Evolutionary conservation across 1,284 basidiomycete genomes (phyloP), one percentile per base, ranked within the genome.

Genomic region (Flammula alnicola): DNA sequence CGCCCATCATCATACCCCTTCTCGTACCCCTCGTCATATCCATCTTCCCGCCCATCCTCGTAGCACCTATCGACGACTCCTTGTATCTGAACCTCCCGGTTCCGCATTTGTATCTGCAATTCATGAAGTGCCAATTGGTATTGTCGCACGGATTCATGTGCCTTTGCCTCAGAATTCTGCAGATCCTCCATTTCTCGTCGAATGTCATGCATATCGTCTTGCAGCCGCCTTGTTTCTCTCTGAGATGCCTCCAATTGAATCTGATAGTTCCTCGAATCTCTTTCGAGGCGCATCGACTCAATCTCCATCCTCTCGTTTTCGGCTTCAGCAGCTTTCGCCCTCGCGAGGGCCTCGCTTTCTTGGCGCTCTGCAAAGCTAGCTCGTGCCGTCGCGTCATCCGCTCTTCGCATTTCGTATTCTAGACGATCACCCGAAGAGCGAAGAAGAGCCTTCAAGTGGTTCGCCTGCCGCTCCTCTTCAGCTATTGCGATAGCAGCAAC

Each of bases 401-500:
- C 80, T 37, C 78, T 71, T 33, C 75, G 74, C 47, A 74, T 77
- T 66, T 86, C 83, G 49, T 73, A 68, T 59, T 85, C 80, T 23
- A 87, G 71, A 33, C 76, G 73, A 43, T 83, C 80, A 27, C 74
- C 75, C 4, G 82, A 77, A 40, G 67, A 69, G 46, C 76, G 74
- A 20, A 87, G 71, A 26, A 83, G 62, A 27, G 74, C 71, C 62
- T 83, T 85, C 52, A 86, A 73, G 50, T 78, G 76, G 51, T 75
- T 73, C 23, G 75, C 73, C 58, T 84, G 80, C 44, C 77, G 76
- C 62, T 86, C 81, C 62, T 84, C 81, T 53, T 86, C 83, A n/a
- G 77, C 77, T 23, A 86, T 73, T 8, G 64, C 63, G 9, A 63
- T 51, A 8, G 60, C 64, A 26, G 63, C 62, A 5, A 68, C 55